phyloP scores from a whole-genome alignment of 2,329 filamentous ascomycete species.

The Annulohypoxylon truncatum region DNA sequence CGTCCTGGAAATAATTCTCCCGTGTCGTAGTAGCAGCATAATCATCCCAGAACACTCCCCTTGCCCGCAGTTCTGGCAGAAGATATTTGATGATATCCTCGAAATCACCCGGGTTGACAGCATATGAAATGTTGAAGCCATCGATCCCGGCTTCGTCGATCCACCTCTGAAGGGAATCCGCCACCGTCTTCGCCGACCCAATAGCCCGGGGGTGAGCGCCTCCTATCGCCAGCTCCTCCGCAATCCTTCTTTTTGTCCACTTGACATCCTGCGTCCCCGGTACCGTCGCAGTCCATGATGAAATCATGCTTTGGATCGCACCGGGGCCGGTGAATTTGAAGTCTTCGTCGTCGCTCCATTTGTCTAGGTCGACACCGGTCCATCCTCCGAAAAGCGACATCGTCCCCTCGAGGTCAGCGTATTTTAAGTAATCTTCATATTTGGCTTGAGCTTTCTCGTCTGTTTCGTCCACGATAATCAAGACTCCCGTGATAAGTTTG shows the following conservation, averaged over 20 bases:
- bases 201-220: slow-evolving; percentile 11
- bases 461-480: slow-evolving; percentile 13
- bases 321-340: slow-evolving; percentile 8
- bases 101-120: slow-evolving; percentile 15
- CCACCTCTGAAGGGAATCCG: slow-evolving; percentile 7
- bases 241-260: slow-evolving; percentile 11
- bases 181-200: slow-evolving; percentile 11
- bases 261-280: slow-evolving; percentile 9
- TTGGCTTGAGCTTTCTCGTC: slow-evolving; percentile 11
- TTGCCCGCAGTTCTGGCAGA: slow-evolving; percentile 11
- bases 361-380: slow-evolving; percentile 10
- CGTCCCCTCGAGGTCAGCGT: slow-evolving; percentile 4
- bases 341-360: slow-evolving; percentile 3
- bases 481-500: slow-evolving; percentile 9
- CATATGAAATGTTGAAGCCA: slow-evolving; percentile 8
- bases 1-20: slow-evolving; percentile 15
- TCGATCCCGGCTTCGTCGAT: slow-evolving; percentile 4
- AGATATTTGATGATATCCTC: slow-evolving; percentile 20
- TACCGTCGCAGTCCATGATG: slow-evolving; percentile 6
- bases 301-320: slow-evolving; percentile 13
- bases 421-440: slow-evolving; percentile 5
- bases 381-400: slow-evolving; percentile 12
- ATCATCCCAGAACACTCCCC: slow-evolving; percentile 25
- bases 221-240: neutral
- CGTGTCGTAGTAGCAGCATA: slow-evolving; percentile 15